phyloP scores from a whole-genome alignment of 2,329 filamentous ascomycete species.

The Apiospora aurea region DNA sequence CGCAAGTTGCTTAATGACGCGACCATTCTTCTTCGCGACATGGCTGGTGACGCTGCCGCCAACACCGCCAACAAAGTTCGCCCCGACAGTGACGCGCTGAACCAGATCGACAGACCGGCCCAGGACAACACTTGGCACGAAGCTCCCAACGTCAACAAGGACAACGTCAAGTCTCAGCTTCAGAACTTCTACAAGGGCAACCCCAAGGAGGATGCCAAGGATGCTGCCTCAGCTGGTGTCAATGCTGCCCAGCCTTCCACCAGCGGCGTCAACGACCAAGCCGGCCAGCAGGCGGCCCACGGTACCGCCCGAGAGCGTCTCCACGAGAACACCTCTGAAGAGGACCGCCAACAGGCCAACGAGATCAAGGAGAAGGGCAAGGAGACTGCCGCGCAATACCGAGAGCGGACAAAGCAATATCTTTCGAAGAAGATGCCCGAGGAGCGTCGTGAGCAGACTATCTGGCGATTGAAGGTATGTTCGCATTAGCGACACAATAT shows the following conservation, averaged over 20 bases:
- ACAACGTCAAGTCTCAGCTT: conserved; percentile 72
- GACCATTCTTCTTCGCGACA: conserved; percentile 81
- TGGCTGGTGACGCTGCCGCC: conserved; percentile 86
- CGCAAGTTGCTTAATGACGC: conserved; percentile 88
- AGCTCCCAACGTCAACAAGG: conserved; percentile 75
- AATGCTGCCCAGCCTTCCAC: conserved; percentile 45
- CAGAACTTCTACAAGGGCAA: conserved; percentile 66
- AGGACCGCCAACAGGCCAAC: conserved; percentile 58
- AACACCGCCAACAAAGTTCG: conserved; percentile 79
- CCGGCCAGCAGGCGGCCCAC: conserved; percentile 37
- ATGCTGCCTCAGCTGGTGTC: conserved; percentile 60
- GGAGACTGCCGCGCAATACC: conserved; percentile 49
- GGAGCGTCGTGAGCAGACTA: conserved; percentile 89
- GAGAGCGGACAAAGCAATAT: conserved; percentile 69
- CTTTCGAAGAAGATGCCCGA: conserved; percentile 86
- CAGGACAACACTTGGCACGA: conserved; percentile 96
- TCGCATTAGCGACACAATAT: not conserved
- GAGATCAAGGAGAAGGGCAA: conserved; percentile 57
- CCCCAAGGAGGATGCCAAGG: conserved; percentile 64
- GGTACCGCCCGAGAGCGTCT: conserved; percentile 59
- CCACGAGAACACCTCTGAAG: conserved; percentile 70
- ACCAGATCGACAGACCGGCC: conserved; percentile 82
- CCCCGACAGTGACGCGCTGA: conserved; percentile 78
- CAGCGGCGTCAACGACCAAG: conserved; percentile 36
- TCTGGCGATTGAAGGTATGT: conserved; percentile 78